phyloP scores from a whole-genome alignment of 208 protist species.

The Leishmania turanica region DNA sequence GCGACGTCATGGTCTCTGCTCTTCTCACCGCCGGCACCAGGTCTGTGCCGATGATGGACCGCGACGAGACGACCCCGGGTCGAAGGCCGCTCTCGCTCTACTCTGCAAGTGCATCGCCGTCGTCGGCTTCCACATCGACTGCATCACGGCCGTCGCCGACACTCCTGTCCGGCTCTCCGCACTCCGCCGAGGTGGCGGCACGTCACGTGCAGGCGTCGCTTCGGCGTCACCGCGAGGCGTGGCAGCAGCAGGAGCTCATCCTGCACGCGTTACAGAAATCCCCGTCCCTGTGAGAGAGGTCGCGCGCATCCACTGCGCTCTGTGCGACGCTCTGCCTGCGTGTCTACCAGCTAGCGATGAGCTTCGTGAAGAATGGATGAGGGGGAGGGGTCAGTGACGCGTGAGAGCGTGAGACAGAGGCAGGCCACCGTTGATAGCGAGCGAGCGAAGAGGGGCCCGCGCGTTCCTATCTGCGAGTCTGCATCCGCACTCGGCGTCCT shows the following conservation, averaged over 20 bases:
- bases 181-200: constrained; percentile 17
- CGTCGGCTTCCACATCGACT: not conserved
- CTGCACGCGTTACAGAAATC: constrained; percentile 27
- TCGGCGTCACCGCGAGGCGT: constrained; percentile 27
- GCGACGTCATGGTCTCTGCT: not conserved
- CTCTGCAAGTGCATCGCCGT: not conserved
- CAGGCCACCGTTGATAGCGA: not conserved
- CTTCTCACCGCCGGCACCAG: not conserved
- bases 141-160: constrained; percentile 2
- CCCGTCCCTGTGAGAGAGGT: constrained; percentile 8
- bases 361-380: not conserved
- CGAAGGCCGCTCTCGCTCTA: constrained; percentile 10
- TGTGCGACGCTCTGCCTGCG: not conserved
- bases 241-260: constrained; percentile 32
- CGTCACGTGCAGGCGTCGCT: constrained; percentile 28
- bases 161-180: constrained; percentile 11
- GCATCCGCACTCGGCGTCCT: not conserved
- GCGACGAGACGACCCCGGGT: constrained; percentile 1
- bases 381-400: not conserved
- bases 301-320: not conserved
- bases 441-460: not conserved
- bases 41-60: not conserved
- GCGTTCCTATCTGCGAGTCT: not conserved
- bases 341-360: not conserved
- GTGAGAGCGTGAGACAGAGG: not conserved